Percentiles rank a stretch among this genome's conserved stretches.
Conservation (phyloP, 805 yeast genomes). For the Pichia insulana region DNA sequence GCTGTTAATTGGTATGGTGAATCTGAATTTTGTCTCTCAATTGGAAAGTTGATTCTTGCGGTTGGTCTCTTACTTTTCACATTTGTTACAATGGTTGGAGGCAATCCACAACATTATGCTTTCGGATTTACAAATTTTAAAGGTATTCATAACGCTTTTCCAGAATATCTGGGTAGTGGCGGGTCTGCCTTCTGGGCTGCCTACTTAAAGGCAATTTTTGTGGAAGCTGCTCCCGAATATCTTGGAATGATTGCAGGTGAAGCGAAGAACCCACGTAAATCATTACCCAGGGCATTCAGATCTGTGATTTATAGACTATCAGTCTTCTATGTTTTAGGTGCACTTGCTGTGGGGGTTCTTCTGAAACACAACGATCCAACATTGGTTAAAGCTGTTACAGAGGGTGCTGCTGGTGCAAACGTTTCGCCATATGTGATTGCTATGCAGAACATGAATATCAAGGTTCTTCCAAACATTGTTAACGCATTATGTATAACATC, state of each 20-base stretch:
- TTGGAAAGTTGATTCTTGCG: constrained; percentile 66
- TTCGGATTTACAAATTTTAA: constrained; percentile 24
- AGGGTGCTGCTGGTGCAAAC: constrained; percentile 66
- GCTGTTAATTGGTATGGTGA: constrained; percentile 77
- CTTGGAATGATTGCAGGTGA: constrained; percentile 83
- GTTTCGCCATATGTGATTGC: constrained; percentile 80
- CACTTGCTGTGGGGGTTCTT: constrained; percentile 70
- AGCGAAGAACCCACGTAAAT: constrained; percentile 48
- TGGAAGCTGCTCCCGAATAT: constrained; percentile 77
- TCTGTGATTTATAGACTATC: constrained; percentile 64
- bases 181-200: constrained; percentile 62
- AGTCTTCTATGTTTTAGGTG: constrained; percentile 62
- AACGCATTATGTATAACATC: constrained; percentile 69
- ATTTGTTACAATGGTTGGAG: constrained; percentile 78
- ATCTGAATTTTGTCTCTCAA: constrained; percentile 69
- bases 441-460: constrained; percentile 61
- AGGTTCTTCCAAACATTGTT: constrained; percentile 64
- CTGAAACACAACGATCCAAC: constrained; percentile 62
- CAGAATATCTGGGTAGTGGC: constrained; percentile 46
- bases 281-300: constrained; percentile 67
- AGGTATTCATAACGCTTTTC: constrained; percentile 35
- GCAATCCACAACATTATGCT: constrained; percentile 58
- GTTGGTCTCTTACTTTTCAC: constrained; percentile 68
- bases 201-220: constrained; percentile 62
- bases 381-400: constrained; percentile 47